These are phyloP conservation scores for Ophiostoma ips DNA, from an alignment of 2,329 filamentous ascomycete species.

Conservation along the genomic window DNA sequence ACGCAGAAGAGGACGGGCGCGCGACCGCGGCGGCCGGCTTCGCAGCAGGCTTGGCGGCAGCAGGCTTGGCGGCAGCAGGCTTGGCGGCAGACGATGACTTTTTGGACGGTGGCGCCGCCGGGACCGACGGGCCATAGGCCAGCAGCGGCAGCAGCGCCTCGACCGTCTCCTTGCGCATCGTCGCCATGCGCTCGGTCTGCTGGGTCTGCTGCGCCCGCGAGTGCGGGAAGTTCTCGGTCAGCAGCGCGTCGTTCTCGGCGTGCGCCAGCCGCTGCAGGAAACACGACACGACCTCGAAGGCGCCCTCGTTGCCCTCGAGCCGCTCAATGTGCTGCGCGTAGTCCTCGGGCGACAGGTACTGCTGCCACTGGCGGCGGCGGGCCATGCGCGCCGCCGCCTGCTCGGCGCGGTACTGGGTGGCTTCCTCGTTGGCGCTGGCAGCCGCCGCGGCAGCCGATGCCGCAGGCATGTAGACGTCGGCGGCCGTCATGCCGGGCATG, in stretches of 20 bases:
- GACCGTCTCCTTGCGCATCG: constrained; percentile 9
- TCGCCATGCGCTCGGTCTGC: constrained; percentile 2
- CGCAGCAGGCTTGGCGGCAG: background rate
- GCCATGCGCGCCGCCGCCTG: constrained; percentile 9
- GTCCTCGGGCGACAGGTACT: background rate
- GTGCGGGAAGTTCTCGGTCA: constrained; percentile 4
- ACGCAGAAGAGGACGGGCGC: too few relatives aligned
- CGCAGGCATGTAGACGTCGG: background rate
- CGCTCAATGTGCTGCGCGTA: background rate
- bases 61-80: background rate
- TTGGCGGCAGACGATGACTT: background rate
- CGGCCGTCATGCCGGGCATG: background rate
- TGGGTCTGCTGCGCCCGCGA: constrained; percentile 1
- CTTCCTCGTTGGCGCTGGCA: background rate
- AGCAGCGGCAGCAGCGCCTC: constrained; percentile 11
- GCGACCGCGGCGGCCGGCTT: too few relatives aligned
- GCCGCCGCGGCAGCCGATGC: background rate
- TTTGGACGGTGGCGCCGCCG: background rate
- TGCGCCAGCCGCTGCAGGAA: constrained; percentile 9
- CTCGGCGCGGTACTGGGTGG: constrained; percentile 3
- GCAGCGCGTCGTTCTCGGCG: constrained; percentile 12
- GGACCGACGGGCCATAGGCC: constrained; percentile 5
- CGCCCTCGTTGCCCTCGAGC: constrained; percentile 9
- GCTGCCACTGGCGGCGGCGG: constrained; percentile 5
- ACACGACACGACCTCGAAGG: constrained; percentile 7